Percentiles rank a stretch among this genome's conserved stretches.
phyloP scores from a whole-genome alignment of 1,284 basidiomycete species.

The Ceraceosorus guamensis region DNA sequence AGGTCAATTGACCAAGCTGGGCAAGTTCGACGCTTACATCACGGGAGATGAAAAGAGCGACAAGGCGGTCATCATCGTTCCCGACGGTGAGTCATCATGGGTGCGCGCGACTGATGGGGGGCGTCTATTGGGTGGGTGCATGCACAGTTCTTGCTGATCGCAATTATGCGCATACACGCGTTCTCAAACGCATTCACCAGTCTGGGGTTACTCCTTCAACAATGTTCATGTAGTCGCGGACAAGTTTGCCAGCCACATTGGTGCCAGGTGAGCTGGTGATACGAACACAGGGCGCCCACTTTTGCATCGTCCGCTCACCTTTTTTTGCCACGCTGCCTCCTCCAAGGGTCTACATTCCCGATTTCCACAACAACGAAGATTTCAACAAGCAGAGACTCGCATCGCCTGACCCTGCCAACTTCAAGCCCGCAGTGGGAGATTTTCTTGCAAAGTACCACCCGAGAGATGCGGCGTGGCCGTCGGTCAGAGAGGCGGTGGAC shows the following conservation, averaged over 20 bases:
- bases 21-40: conserved; percentile 9
- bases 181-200: no score
- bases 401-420: neutral
- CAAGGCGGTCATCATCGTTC: conserved; percentile 11
- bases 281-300: neutral
- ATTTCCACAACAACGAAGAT: conserved; percentile 12
- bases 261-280: conserved; percentile 7
- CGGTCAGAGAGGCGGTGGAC: neutral
- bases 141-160: no score
- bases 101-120: no score
- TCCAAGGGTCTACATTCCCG: conserved; percentile 11
- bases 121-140: no score
- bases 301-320: no score
- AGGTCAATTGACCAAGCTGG: conserved; percentile 12
- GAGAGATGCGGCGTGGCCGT: neutral
- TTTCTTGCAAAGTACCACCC: neutral
- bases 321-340: neutral
- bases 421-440: neutral
- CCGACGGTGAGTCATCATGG: neutral
- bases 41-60: conserved; percentile 7
- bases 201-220: conserved; percentile 10
- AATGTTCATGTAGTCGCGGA: conserved; percentile 17
- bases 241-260: conserved; percentile 14
- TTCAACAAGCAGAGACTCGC: neutral
- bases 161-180: no score